Evolutionary conservation across 1,139 yeast genomes (phyloP), one percentile per base, ranked within the genome.

Genomic region (Yamadazyma spencermartinsiae): DNA sequence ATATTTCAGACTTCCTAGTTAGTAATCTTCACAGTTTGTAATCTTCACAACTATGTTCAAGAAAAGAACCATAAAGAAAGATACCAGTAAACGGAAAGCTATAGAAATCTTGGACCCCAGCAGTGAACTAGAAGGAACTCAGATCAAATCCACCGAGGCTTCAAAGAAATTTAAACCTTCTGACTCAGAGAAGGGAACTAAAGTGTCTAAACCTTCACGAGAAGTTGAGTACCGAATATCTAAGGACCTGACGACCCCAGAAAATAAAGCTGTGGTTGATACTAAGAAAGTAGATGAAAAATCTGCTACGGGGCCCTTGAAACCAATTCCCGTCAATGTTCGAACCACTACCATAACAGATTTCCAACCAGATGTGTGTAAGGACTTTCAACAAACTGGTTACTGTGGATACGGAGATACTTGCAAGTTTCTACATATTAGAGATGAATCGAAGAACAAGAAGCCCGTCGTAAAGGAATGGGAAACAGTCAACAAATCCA

Each of bases 331-430:
- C 0, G 60, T 76, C 0, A 81, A 81, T 52, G 72, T 88, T 24
- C 70, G 80, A 36, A 73, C 82, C n/a, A 85, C 92, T 0, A 80
- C 87, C 1, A 68, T 83, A n/a, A 76, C 86, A 26, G 98, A 92
- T 54, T 92, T 84, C 57, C 96, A 88, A 55, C 95, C 95, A 0
- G 98, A 92, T 56, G 84, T 94, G 3, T 94, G 98, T 57, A 94
- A 92, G 54, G 98, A 94, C 59, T 94, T 78, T 60, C 77, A 82
- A 43, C 88, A 85, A 50, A 90, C 95, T 0, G 98, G 98, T 0
- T 90, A 81, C 56, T 94, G 98, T 70, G 98, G 98, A 4, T 94
- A 84, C 57, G 99, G 99, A 7, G 98, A 94, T 54, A 84, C 95
- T n/a, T 94, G 99, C 66, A 94, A 92, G 64, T 94, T 94, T 59